These are phyloP conservation scores for Malassezia globosa DNA, from an alignment of 1,284 basidiomycete species.

Conservation along the genomic window DNA sequence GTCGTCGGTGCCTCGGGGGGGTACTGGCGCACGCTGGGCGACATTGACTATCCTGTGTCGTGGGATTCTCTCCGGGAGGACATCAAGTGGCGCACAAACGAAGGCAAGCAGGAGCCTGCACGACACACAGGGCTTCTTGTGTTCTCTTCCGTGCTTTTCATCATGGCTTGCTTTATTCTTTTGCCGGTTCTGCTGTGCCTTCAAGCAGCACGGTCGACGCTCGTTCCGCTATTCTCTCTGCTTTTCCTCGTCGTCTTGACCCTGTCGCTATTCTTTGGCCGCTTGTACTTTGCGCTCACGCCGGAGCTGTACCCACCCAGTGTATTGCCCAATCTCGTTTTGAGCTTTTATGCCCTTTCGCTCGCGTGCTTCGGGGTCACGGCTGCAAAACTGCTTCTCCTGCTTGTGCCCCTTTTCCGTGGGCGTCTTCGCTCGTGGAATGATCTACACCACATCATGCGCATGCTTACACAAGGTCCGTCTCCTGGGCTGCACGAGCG, in stretches of 20 bases:
- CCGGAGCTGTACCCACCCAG: conserved; percentile 37
- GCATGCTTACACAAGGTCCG: neutral
- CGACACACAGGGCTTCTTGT: conserved; percentile 23
- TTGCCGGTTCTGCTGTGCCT: conserved; percentile 33
- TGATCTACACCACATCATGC: conserved; percentile 1
- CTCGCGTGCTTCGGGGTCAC: conserved; percentile 24
- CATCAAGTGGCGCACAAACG: conserved; percentile 18
- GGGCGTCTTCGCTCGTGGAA: conserved; percentile 5
- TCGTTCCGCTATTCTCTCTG: conserved; percentile 26
- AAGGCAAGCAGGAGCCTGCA: conserved; percentile 12
- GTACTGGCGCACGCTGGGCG: conserved; percentile 36
- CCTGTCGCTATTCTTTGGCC: conserved; percentile 25
- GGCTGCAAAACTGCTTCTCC: conserved; percentile 18
- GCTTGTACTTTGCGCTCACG: conserved; percentile 35
- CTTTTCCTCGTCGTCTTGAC: conserved; percentile 28
- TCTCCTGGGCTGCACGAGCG: neutral
- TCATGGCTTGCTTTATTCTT: conserved; percentile 35
- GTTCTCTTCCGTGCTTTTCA: conserved; percentile 22
- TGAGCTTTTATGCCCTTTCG: conserved; percentile 31
- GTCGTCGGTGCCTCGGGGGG: conserved; percentile 32
- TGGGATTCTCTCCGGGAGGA: conserved; percentile 23
- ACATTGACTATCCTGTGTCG: conserved; percentile 19
- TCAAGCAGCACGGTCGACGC: conserved; percentile 28
- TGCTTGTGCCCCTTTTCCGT: conserved; percentile 6
- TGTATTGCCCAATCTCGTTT: conserved; percentile 28